Evolutionary conservation across 495 filamentous ascomycete genomes (phyloP).

Genomic region (Clavariopsis aquatica): DNA sequence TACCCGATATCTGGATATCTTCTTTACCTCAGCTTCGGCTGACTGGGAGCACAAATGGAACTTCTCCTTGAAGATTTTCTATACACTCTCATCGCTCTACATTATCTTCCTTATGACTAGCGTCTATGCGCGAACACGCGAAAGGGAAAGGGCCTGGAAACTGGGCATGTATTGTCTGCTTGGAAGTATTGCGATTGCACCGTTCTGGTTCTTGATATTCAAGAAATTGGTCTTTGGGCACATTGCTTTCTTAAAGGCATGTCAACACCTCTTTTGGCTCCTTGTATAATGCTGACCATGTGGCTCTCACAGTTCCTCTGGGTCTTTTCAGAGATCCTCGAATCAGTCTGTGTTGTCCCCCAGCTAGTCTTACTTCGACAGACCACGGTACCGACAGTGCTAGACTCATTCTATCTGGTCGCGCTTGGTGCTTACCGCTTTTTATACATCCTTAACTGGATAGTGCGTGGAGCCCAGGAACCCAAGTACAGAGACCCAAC

Average conservation of each 20-base stretch:
- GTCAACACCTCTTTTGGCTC: not conserved
- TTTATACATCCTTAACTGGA: constrained; percentile 93
- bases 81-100: constrained; percentile 81
- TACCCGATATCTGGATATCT: constrained; percentile 83
- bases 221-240: constrained; percentile 37
- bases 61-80: constrained; percentile 80
- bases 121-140: constrained; percentile 82
- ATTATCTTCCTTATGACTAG: constrained; percentile 84
- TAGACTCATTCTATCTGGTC: constrained; percentile 91
- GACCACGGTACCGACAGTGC: constrained; percentile 91
- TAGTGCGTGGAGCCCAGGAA: constrained; percentile 61
- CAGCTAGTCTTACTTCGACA: constrained; percentile 90
- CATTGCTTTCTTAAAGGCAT: constrained; percentile 59
- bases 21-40: constrained; percentile 46
- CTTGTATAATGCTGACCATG: not conserved
- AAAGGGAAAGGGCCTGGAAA: constrained; percentile 90
- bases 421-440: constrained; percentile 86
- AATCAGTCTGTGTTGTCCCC: constrained; percentile 86
- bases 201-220: constrained; percentile 67
- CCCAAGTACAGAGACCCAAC: constrained; percentile 68
- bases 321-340: constrained; percentile 86
- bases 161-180: constrained; percentile 65
- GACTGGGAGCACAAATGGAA: constrained; percentile 55
- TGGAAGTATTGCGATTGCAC: constrained; percentile 61
- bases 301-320: constrained; percentile 61